Evolutionary conservation across 2,329 filamentous ascomycete genomes (phyloP).

Genomic region (Mollisiaceae sp.): DNA sequence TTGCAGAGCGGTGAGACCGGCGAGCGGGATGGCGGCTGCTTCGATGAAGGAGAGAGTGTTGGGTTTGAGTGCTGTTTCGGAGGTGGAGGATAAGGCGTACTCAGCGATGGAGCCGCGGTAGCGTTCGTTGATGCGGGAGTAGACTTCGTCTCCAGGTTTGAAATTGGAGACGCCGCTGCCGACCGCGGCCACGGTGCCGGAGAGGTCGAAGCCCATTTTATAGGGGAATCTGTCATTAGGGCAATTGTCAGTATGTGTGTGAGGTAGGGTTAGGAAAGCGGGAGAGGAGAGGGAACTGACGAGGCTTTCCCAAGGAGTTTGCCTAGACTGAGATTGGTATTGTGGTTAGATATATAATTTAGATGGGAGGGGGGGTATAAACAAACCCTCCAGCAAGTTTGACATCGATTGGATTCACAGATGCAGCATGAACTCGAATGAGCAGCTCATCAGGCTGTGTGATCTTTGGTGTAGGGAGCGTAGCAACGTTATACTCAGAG

Average conservation of each 20-base stretch:
- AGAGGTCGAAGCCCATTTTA: conserved; percentile 50
- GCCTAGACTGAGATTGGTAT: conserved; percentile 6
- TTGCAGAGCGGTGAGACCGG: conserved; percentile 48
- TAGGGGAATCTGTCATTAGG: conserved; percentile 46
- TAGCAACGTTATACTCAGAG: conserved; percentile 44
- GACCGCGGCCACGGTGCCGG: conserved; percentile 46
- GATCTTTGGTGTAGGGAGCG: conserved; percentile 53
- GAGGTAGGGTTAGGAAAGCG: too few relatives aligned
- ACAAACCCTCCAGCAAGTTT: conserved; percentile 44
- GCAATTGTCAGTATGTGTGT: too few relatives aligned
- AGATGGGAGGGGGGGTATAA: neutral
- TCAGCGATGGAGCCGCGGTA: conserved; percentile 42
- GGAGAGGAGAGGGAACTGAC: conserved; percentile 2
- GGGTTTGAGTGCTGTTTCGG: conserved; percentile 47
- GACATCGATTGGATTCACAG: conserved; percentile 53
- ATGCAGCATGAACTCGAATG: conserved; percentile 50
- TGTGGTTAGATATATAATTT: neutral
- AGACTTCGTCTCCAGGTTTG: conserved; percentile 48
- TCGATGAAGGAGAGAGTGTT: conserved; percentile 46
- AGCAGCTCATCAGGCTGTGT: conserved; percentile 50
- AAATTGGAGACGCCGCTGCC: conserved; percentile 44
- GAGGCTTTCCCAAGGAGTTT: conserved; percentile 19
- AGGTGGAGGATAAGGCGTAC: conserved; percentile 38
- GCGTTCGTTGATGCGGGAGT: conserved; percentile 42
- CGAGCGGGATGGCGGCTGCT: conserved; percentile 49